Percentiles rank a stretch among this genome's conserved stretches.
These are phyloP conservation scores for Metschnikowia arizonensis DNA, from an alignment of 805 yeast species.

Conservation along the genomic window DNA sequence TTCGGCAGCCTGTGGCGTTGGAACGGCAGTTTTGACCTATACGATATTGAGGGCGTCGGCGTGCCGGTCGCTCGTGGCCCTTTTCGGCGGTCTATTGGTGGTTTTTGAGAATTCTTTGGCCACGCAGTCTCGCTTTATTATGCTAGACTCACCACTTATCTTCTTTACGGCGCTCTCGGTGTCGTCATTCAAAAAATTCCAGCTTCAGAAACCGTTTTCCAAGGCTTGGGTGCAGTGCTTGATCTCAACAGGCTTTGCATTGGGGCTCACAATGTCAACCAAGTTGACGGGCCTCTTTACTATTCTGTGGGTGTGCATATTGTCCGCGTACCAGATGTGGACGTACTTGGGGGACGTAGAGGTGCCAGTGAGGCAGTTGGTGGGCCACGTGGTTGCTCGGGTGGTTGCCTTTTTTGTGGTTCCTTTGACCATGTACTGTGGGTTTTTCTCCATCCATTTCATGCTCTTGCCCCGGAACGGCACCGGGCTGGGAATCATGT, in stretches of 20 bases:
- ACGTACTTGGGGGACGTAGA: slow-evolving; percentile 61
- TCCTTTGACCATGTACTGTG: slow-evolving; percentile 57
- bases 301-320: slow-evolving; percentile 54
- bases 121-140: slow-evolving; percentile 52
- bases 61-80: slow-evolving; percentile 48
- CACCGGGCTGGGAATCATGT: slow-evolving; percentile 57
- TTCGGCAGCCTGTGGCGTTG: slow-evolving; percentile 53
- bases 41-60: slow-evolving; percentile 53
- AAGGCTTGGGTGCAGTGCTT: slow-evolving; percentile 52
- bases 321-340: slow-evolving; percentile 59
- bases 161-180: slow-evolving; percentile 46
- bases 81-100: slow-evolving; percentile 48
- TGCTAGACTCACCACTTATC: slow-evolving; percentile 43
- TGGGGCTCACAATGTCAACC: slow-evolving; percentile 57
- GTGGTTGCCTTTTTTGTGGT: slow-evolving; percentile 42
- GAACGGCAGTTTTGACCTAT: slow-evolving; percentile 50
- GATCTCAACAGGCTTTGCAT: slow-evolving; percentile 43
- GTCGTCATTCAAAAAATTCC: slow-evolving; percentile 48
- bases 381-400: slow-evolving; percentile 40
- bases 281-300: slow-evolving; percentile 73
- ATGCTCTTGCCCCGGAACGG: slow-evolving; percentile 44
- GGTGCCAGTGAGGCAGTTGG: slow-evolving; percentile 35
- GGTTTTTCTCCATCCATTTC: slow-evolving; percentile 57
- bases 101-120: slow-evolving; percentile 62
- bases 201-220: slow-evolving; percentile 42